phyloP scores from a whole-genome alignment of 2,329 filamentous ascomycete genomes.

The Aspergillus unguis region DNA sequence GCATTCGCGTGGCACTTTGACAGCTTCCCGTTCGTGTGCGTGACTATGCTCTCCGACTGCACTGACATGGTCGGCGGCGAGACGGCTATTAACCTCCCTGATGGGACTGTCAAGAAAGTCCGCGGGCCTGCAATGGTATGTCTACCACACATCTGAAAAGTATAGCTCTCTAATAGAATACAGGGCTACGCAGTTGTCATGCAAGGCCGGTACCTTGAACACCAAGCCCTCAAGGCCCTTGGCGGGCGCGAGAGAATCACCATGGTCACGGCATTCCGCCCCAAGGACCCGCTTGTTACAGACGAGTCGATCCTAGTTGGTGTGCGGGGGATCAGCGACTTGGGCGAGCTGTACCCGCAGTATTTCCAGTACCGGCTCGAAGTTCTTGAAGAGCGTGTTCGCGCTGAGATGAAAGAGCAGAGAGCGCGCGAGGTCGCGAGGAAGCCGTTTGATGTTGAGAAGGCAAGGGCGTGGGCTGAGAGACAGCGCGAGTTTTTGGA shows the following conservation, averaged over 20 bases:
- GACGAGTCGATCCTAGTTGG: constrained; percentile 59
- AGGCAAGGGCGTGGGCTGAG: constrained; percentile 31
- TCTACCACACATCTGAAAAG: too few relatives aligned
- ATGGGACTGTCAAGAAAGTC: not conserved
- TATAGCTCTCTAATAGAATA: too few relatives aligned
- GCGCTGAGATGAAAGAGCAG: constrained; percentile 41
- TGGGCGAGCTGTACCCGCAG: constrained; percentile 55
- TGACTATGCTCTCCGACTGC: constrained; percentile 65
- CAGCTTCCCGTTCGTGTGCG: constrained; percentile 66
- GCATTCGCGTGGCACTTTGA: constrained; percentile 64
- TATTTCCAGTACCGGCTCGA: constrained; percentile 59
- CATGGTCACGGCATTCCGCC: constrained; percentile 62
- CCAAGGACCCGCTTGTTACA: constrained; percentile 50
- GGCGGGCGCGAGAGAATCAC: constrained; percentile 59
- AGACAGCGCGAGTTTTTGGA: constrained; percentile 36
- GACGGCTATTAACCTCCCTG: constrained; percentile 7
- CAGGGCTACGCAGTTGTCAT: constrained; percentile 52
- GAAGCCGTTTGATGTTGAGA: constrained; percentile 21
- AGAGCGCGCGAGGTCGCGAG: constrained; percentile 21
- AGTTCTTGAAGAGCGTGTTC: constrained; percentile 56
- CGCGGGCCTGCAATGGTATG: constrained; percentile 1
- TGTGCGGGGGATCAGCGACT: constrained; percentile 54
- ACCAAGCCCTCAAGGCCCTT: constrained; percentile 57
- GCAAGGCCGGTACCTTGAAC: constrained; percentile 64
- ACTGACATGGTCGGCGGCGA: constrained; percentile 62